Evolutionary conservation across 1,284 basidiomycete species (phyloP).

Genomic region (Hymenochaete sp.): DNA sequence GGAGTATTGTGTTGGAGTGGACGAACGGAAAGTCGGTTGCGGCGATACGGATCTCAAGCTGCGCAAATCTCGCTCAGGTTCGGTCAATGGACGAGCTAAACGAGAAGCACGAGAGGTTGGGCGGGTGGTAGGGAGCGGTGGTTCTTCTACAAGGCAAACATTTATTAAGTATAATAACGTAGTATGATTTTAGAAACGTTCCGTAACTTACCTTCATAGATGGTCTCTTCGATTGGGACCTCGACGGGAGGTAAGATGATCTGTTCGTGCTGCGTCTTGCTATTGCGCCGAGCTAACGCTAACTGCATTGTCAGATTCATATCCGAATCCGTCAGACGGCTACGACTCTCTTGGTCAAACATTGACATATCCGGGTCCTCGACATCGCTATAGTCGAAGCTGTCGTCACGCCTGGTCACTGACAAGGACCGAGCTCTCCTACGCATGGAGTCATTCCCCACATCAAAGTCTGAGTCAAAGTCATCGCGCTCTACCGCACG

Average conservation of each 20-base stretch:
- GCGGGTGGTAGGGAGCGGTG: slow-evolving; percentile 38
- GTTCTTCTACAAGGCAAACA: slow-evolving; percentile 56
- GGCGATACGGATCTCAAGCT: slow-evolving; percentile 36
- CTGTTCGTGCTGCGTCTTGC: slow-evolving; percentile 58
- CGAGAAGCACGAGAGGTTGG: slow-evolving; percentile 45
- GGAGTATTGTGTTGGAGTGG: slow-evolving; percentile 18
- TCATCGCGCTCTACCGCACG: slow-evolving; percentile 15
- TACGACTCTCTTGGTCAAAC: slow-evolving; percentile 26
- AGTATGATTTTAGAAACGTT: neutral
- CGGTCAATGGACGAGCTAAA: slow-evolving; percentile 19
- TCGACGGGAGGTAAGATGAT: slow-evolving; percentile 35
- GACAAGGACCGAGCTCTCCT: slow-evolving; percentile 36
- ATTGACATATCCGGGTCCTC: slow-evolving; percentile 20
- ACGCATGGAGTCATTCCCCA: slow-evolving; percentile 19
- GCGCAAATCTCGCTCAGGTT: slow-evolving; percentile 26
- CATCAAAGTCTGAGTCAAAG: slow-evolving; percentile 10
- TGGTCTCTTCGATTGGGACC: slow-evolving; percentile 49
- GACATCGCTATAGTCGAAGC: slow-evolving; percentile 36
- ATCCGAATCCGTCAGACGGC: slow-evolving; percentile 53
- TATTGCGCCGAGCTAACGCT: slow-evolving; percentile 73
- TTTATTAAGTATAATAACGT: slow-evolving; percentile 2
- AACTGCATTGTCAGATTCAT: slow-evolving; percentile 64
- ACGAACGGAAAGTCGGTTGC: slow-evolving; percentile 21
- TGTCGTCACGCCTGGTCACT: slow-evolving; percentile 32
- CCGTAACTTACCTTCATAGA: slow-evolving; percentile 55